Percentiles rank a stretch among this genome's conserved stretches.
These are phyloP conservation scores for Taiozyma sp. DNA, from an alignment of 1,139 yeast species.

Conservation along the genomic window DNA sequence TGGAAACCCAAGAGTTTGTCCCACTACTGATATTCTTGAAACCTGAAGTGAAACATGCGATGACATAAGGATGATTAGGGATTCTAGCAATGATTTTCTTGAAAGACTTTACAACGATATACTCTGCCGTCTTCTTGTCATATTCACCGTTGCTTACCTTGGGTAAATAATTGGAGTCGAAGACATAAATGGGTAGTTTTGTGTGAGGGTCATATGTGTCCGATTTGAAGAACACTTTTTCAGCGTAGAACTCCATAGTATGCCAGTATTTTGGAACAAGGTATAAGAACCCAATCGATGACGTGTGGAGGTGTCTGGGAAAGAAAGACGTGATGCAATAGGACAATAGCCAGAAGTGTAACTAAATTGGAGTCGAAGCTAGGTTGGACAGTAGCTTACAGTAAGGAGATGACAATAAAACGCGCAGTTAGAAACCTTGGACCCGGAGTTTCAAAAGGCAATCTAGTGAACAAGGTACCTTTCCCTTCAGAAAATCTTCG, in stretches of 20 bases:
- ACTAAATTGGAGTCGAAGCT: background rate
- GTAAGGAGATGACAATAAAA: background rate
- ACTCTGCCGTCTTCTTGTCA: conserved; percentile 32
- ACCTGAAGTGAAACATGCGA: conserved; percentile 77
- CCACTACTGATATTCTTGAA: conserved; percentile 47
- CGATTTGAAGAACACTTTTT: conserved; percentile 53
- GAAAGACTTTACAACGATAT: conserved; percentile 34
- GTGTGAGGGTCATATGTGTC: conserved; percentile 55
- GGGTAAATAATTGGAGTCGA: conserved; percentile 74
- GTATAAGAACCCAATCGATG: background rate
- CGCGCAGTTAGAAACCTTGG: background rate
- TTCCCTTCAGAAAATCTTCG: background rate
- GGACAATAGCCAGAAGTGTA: background rate
- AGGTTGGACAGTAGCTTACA: background rate
- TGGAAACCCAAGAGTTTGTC: conserved; percentile 61
- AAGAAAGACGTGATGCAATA: background rate
- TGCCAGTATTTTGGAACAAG: background rate
- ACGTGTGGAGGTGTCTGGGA: background rate
- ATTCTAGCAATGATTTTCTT: conserved; percentile 30
- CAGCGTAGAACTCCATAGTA: conserved; percentile 30
- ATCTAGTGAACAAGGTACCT: background rate
- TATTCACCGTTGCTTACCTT: conserved; percentile 35
- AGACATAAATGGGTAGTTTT: conserved; percentile 59
- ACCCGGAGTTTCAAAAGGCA: background rate
- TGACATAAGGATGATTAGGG: conserved; percentile 55